Base-by-base conservation (phyloP, 2,329 filamentous ascomycete genomes). In the Stagonosporopsis chrysanthemi region DNA sequence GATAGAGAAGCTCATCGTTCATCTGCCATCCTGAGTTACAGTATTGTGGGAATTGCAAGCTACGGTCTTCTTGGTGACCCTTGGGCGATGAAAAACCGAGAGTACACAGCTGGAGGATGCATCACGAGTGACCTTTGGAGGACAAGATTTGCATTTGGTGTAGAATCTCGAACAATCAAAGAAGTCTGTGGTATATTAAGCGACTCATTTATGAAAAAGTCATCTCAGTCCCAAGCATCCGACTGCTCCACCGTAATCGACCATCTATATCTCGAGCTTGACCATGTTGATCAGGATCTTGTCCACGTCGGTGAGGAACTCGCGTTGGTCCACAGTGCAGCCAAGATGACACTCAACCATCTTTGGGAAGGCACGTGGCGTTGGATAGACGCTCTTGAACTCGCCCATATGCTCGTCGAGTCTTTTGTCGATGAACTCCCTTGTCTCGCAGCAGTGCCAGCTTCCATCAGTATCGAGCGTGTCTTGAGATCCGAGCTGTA, bases 321-420 rank as follows among this genome's bases (percentile, higher is more conserved):
- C 28, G 6, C 26, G 36, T 23, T 54, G 29, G 6, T 42, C 31
- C 1, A 23, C 17, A 2, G 3, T 11, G 29, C 51, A 54, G 0
- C 38, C 51, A 8, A 47, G n/a, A n/a, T 54, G 43, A 8, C 52
- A 50, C 6, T 35, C 40, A 2, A 40, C 52, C 4, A 14, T 5
- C 15, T 39, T 50, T 6, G 8, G 4, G 35, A 17, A 45, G 22
- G 17, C 14, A 3, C 40, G 35, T 1, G 9, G 11, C 1, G 19
- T 42, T 2, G 53, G 47, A 28, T 56, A 56, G 9, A 56, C n/a
- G 8, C n/a, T 23, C 41, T 41, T 51, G 14, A 51, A 36, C 28
- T 45, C 46, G 4, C 9, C 6, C 35, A 38, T 17, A 7, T 45
- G 41, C 12, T 26, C 23, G 17, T 56, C 53, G 7, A 56, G 22